Percentiles rank a stretch among this genome's conserved stretches.
phyloP scores from a whole-genome alignment of 805 yeast genomes.

The Ascoidea tarda region DNA sequence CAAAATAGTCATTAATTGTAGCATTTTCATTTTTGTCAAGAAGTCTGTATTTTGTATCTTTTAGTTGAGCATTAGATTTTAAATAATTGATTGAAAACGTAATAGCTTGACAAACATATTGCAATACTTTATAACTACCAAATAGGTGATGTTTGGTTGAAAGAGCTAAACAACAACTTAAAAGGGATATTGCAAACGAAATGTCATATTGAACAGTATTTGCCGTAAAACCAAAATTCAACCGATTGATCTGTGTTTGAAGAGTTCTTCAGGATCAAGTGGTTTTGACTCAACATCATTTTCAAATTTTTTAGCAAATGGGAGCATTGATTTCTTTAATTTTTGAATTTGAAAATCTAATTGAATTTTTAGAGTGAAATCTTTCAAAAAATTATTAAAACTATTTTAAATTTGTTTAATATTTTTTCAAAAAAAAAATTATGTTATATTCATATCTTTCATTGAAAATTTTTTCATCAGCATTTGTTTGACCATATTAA shows the following conservation, averaged over 20 bases:
- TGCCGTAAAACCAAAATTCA: constrained; percentile 3
- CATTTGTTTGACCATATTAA: no score
- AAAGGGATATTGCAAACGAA: background rate
- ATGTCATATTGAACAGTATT: constrained; percentile 7
- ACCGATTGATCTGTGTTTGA: constrained; percentile 1
- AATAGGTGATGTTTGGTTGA: background rate
- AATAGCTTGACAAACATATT: background rate
- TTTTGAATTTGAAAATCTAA: background rate
- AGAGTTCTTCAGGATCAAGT: background rate
- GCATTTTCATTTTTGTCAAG: background rate
- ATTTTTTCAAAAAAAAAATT: no score
- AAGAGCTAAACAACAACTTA: background rate
- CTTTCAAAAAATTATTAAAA: background rate
- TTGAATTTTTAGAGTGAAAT: no score
- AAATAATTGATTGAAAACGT: background rate
- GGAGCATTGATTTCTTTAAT: background rate
- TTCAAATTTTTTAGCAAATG: background rate
- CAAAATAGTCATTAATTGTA: background rate
- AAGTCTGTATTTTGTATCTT: background rate
- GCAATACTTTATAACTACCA: background rate
- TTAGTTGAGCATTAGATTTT: background rate
- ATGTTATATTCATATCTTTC: no score
- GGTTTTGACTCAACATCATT: background rate
- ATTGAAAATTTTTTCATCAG: no score
- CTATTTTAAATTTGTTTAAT: background rate